A percentile compares a stretch with the other conserved stretches of the same genome.
These are phyloP conservation scores for Penicillium paradoxum DNA, from an alignment of 495 filamentous ascomycete genomes.

Conservation along the genomic window DNA sequence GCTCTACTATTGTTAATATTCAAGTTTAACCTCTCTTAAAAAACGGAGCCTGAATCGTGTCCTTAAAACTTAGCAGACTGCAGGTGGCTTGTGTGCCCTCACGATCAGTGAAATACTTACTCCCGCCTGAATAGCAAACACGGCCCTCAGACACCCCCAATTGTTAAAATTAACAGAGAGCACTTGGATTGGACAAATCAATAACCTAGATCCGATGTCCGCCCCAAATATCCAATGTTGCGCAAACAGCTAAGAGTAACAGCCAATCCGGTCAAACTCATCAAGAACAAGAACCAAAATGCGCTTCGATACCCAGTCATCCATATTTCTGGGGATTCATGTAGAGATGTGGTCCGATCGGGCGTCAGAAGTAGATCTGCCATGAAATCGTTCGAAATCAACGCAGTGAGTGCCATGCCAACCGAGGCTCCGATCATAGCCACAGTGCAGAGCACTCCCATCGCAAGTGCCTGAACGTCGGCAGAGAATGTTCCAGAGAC, in stretches of 20 bases:
- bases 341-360: neutral
- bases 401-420: slow-evolving; percentile 45
- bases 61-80: too few species aligned
- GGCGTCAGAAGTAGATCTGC: neutral
- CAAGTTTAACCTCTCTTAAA: too few species aligned
- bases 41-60: too few species aligned
- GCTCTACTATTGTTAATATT: neutral
- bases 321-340: slow-evolving; percentile 25
- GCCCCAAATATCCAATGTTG: slow-evolving; percentile 44
- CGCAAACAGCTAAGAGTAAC: slow-evolving; percentile 18
- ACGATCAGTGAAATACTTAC: too few species aligned
- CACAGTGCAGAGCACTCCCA: slow-evolving; percentile 57
- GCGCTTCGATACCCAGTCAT: slow-evolving; percentile 48
- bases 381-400: slow-evolving; percentile 45
- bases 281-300: slow-evolving; percentile 49
- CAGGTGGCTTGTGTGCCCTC: too few species aligned
- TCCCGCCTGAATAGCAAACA: neutral
- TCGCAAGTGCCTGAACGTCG: slow-evolving; percentile 40
- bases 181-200: neutral
- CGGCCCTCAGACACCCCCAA: neutral
- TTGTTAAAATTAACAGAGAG: neutral
- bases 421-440: slow-evolving; percentile 52
- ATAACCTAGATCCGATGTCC: slow-evolving; percentile 33
- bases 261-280: slow-evolving; percentile 6
- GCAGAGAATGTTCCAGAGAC: slow-evolving; percentile 38